Evolutionary conservation across 495 filamentous ascomycete species (phyloP).

Genomic region (Aspergillus nanangensis): DNA sequence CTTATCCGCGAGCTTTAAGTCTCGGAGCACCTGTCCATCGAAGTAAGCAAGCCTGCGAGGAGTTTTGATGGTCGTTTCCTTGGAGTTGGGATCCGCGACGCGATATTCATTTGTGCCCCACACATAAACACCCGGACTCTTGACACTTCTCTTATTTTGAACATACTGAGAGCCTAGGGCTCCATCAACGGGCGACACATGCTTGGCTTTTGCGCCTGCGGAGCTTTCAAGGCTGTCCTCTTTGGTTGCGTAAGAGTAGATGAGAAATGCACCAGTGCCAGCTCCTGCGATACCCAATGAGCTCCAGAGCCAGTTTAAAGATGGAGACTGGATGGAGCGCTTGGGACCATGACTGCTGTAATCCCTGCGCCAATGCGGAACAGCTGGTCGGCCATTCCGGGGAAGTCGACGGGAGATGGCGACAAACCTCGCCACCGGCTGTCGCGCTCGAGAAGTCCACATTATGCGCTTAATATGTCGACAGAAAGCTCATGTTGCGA

Average conservation of each 20-base stretch:
- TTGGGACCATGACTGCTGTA: slow-evolving; percentile 26
- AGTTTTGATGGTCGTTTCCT: slow-evolving; percentile 69
- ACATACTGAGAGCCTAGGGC: slow-evolving; percentile 71
- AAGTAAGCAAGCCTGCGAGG: slow-evolving; percentile 80
- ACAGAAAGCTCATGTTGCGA: slow-evolving; percentile 6
- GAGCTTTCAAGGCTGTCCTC: slow-evolving; percentile 16
- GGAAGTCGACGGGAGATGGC: slow-evolving; percentile 16
- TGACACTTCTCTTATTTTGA: slow-evolving; percentile 83
- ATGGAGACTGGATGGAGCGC: slow-evolving; percentile 11
- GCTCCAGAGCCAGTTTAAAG: slow-evolving; percentile 31
- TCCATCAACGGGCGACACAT: slow-evolving; percentile 39
- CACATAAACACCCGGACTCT: slow-evolving; percentile 83
- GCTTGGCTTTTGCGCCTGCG: slow-evolving; percentile 13
- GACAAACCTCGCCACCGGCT: slow-evolving; percentile 16
- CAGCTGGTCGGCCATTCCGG: slow-evolving; percentile 12
- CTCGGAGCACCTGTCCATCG: slow-evolving; percentile 76
- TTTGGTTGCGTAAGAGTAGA: slow-evolving; percentile 30
- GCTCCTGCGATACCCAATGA: slow-evolving; percentile 32
- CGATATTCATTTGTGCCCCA: slow-evolving; percentile 89
- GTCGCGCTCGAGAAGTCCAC: slow-evolving; percentile 26
- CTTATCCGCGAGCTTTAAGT: slow-evolving; percentile 77
- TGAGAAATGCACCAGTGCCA: slow-evolving; percentile 30
- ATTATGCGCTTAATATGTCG: slow-evolving; percentile 17
- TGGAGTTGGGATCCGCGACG: slow-evolving; percentile 80
- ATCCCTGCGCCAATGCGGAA: slow-evolving; percentile 22